Evolutionary conservation across 1,284 basidiomycete species (phyloP).

Genomic region (Retiboletus fuscus): DNA sequence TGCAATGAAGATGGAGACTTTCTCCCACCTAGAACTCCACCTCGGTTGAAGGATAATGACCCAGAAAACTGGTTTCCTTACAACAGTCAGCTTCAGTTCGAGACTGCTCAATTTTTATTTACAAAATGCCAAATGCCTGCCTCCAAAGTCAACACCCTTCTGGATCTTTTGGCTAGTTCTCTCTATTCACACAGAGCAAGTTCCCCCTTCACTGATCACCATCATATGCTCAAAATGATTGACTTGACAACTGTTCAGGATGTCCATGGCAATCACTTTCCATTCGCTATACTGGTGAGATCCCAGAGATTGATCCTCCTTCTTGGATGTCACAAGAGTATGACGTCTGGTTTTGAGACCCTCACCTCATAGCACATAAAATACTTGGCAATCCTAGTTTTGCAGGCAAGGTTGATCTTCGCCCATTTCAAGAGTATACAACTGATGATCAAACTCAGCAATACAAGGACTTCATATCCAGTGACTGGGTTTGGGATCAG

Average conservation of each 20-base stretch:
- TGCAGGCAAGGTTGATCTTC: constrained; percentile 44
- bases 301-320: background rate
- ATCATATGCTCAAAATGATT: background rate
- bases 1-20: background rate
- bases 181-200: background rate
- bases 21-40: background rate
- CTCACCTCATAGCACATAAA: background rate
- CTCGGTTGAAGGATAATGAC: background rate
- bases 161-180: background rate
- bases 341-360: constrained; percentile 5
- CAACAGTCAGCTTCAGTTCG: background rate
- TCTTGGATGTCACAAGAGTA: background rate
- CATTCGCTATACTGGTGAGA: background rate
- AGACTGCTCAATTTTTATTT: constrained; percentile 1
- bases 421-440: constrained; percentile 41
- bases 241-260: background rate
- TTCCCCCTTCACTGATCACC: background rate
- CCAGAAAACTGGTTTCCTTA: background rate
- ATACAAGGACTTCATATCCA: constrained; percentile 45
- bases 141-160: background rate
- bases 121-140: background rate
- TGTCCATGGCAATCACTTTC: constrained; percentile 1
- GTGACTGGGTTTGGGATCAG: constrained; percentile 33
- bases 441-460: constrained; percentile 22
- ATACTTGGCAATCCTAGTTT: constrained; percentile 46